Evolutionary conservation across 2,329 filamentous ascomycete genomes (phyloP), one percentile per base, ranked within the genome.

Genomic region (Tolypocladium sp.): DNA sequence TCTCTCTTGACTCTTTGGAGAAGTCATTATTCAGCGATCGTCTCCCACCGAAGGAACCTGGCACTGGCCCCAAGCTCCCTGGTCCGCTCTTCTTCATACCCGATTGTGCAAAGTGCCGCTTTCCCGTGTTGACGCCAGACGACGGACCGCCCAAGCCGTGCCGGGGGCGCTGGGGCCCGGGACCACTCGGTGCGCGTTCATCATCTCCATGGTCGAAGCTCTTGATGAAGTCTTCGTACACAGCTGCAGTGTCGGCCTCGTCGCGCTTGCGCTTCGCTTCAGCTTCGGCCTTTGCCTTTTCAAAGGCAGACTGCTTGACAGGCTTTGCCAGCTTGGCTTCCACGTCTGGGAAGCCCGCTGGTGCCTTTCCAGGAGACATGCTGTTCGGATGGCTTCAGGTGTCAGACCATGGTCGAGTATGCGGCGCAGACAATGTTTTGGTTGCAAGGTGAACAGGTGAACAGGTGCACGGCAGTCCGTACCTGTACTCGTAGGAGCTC

Each of bases 231-330:
- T 93, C 91, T 66, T 91, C 86, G 72, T 92, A 90, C 1, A 92
- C 91, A 30, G 91, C 91, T 27, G 89, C 90, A 8, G 90, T 95
- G 75, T 96, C 92, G 64, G 88, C 91, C 68, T 88, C 89, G 73
- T 96, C 92, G 65, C 91, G 84, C 65, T 84, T 82, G 60, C 90
- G 87, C 76, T 96, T 96, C 30, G 91, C 91, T 77, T 96, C 91
- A 59, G 90, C 90, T 71, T 96, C 91, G 61, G 90, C 90, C 72
- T 90, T 91, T 72, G 95, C 90, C 66, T 88, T 87, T 76, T 96
- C 92, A 71, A 95, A 96, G 33, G 89, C 82, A 25, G 91, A 95
- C 70, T 94, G 90, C 74, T 92, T 94, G 62, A 87, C 82, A 0
- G 90, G 86, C 55, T 90, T 90, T 59, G 88, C 84, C 56, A 94